A percentile compares a stretch with the other conserved stretches of the same genome.
Conservation (phyloP, 805 yeast genomes). For the Lachancea quebecensis region DNA sequence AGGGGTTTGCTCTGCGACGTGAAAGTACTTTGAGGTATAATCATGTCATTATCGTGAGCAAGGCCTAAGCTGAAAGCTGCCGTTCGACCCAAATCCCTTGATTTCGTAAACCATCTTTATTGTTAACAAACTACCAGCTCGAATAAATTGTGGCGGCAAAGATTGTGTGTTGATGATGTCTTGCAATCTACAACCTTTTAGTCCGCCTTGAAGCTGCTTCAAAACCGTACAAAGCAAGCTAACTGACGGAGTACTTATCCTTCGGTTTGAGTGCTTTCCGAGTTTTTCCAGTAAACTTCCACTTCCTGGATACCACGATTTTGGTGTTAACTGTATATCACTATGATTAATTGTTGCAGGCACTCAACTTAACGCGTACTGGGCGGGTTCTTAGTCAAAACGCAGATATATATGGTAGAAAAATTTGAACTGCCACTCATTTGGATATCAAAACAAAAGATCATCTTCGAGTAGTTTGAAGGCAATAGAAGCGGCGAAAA, state of each 20-base stretch:
- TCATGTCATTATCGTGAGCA: constrained; percentile 44
- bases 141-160: not conserved
- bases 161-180: too few species aligned
- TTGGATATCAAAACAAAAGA: not conserved
- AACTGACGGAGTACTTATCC: too few species aligned
- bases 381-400: too few species aligned
- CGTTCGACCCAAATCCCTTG: constrained; percentile 78
- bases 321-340: too few species aligned
- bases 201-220: too few species aligned
- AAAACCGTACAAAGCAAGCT: too few species aligned
- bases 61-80: constrained; percentile 66
- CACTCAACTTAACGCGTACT: too few species aligned
- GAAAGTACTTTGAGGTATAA: constrained; percentile 24
- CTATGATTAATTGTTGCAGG: too few species aligned
- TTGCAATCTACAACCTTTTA: too few species aligned
- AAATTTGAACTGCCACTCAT: not conserved
- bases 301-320: too few species aligned
- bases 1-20: constrained; percentile 24
- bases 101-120: constrained; percentile 5
- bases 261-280: too few species aligned
- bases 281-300: too few species aligned
- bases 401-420: not conserved
- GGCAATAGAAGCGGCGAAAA: not conserved
- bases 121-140: not conserved
- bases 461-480: not conserved